These are phyloP conservation scores for Inga leiocalycina DNA, from an alignment of 306 rosid species.

Conservation along the genomic window DNA sequence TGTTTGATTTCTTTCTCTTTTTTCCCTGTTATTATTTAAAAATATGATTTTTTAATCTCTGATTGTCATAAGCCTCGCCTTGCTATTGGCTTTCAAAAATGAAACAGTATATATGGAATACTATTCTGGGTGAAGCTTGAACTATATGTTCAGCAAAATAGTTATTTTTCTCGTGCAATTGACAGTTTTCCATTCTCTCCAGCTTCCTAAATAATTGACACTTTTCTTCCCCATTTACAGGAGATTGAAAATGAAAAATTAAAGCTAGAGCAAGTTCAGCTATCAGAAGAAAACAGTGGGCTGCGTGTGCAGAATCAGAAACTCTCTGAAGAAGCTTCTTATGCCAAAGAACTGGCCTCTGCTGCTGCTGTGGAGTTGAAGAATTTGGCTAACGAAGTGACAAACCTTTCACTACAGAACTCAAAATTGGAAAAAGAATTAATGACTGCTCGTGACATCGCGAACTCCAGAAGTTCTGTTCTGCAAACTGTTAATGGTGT, in stretches of 20 bases:
- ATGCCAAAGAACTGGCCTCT: slow-evolving; percentile 96
- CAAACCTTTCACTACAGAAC: slow-evolving; percentile 85
- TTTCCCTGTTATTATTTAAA: background rate
- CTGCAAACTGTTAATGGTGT: slow-evolving; percentile 60
- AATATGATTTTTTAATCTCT: slow-evolving; percentile 1
- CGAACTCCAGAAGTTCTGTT: slow-evolving; percentile 58
- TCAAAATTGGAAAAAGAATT: slow-evolving; percentile 88
- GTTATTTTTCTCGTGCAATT: background rate
- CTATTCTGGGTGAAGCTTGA: slow-evolving; percentile 2
- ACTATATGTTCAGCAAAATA: background rate
- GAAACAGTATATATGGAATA: slow-evolving; percentile 2
- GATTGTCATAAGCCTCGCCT: slow-evolving; percentile 13
- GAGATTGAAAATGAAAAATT: slow-evolving; percentile 91
- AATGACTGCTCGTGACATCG: slow-evolving; percentile 71
- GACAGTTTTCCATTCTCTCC: slow-evolving; percentile 1
- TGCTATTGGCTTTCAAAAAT: slow-evolving; percentile 3
- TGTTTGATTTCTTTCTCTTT: background rate
- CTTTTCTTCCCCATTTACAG: slow-evolving; percentile 44
- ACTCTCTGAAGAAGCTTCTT: slow-evolving; percentile 96
- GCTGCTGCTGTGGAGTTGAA: slow-evolving; percentile 99
- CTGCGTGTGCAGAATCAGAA: slow-evolving; percentile 91
- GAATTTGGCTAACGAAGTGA: slow-evolving; percentile 97
- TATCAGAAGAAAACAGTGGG: slow-evolving; percentile 94
- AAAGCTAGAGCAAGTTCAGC: slow-evolving; percentile 82
- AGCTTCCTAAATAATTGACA: slow-evolving; percentile 25